Evolutionary conservation across 2,329 filamentous ascomycete species (phyloP).

Genomic region (Monosporascus ibericus): DNA sequence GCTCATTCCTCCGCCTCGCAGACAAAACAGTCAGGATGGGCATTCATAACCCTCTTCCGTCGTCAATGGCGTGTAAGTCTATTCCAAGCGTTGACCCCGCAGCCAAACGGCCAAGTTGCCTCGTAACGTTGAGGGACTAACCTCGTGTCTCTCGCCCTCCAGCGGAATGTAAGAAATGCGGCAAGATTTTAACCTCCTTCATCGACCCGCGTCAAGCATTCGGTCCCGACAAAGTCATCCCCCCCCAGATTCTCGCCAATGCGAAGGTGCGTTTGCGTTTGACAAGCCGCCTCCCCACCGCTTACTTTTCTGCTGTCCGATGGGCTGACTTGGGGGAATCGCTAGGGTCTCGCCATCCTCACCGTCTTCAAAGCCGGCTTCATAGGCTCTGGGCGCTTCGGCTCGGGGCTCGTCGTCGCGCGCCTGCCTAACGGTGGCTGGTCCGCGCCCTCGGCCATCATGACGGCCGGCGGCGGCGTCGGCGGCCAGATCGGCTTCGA

Average conservation of each 20-base stretch:
- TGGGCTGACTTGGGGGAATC: slow-evolving; percentile 2
- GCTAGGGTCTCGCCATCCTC: slow-evolving; percentile 70
- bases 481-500: slow-evolving; percentile 85
- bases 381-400: slow-evolving; percentile 74
- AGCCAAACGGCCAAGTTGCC: too few relatives aligned
- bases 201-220: slow-evolving; percentile 90
- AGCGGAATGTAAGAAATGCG: slow-evolving; percentile 98
- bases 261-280: slow-evolving; percentile 62
- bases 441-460: slow-evolving; percentile 78
- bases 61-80: slow-evolving; percentile 61
- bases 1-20: not conserved
- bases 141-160: slow-evolving; percentile 13
- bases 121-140: slow-evolving; percentile 3
- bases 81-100: not conserved
- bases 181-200: slow-evolving; percentile 91
- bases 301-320: slow-evolving; percentile 1
- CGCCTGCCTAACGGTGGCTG: slow-evolving; percentile 70
- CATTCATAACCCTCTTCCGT: slow-evolving; percentile 61
- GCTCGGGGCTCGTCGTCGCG: slow-evolving; percentile 75
- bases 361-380: slow-evolving; percentile 85
- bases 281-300: slow-evolving; percentile 4
- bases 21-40: slow-evolving; percentile 41
- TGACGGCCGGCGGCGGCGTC: slow-evolving; percentile 74
- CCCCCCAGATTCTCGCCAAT: slow-evolving; percentile 78
- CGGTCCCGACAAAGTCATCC: slow-evolving; percentile 95